Evolutionary conservation across 1,284 basidiomycete species (phyloP), one percentile per base, ranked within the genome.

Genomic region (Dichomitus squalens): DNA sequence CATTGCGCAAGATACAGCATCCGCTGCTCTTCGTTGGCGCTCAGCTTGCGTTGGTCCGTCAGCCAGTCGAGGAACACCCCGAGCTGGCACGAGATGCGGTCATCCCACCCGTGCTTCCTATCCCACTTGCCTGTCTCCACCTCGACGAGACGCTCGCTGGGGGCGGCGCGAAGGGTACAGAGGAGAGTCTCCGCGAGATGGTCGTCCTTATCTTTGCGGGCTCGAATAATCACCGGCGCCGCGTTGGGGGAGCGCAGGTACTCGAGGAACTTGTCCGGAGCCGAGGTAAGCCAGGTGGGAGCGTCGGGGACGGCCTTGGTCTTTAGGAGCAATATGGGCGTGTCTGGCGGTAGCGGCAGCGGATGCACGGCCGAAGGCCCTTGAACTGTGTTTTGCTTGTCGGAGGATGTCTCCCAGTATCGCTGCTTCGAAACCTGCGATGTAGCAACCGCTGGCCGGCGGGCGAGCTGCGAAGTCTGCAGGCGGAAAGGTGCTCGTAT

Each of bases 1-100:
- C 68, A 69, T 47, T 70, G 69, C 20, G 69, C 69, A 0, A 70
- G 61, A 43, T 69, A 70, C 36, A 68, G 35, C 59, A 64, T 62
- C 46, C 25, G 11, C 27, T 55, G 53, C 16, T 60, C 63, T 9
- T 23, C 50, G 23, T 54, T 47, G 16, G 39, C 51, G 11, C 21
- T 36, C n/a, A 38, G 11, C 25, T 29, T 20, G 29, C 34, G 56
- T 35, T 47, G 43, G 36, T 61, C 20, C 47, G 21, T 47, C 40
- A 69, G 40, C 68, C 68, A 69, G 35, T 67, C 61, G 7, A 69
- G 50, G 40, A 68, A 68, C 34, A 62, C 47, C 14, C 60, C 43
- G 14, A 70, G 52, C 9, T 54, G 61, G 57, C 65, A 64, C 7
- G 55, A 41, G n/a, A 66, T 27, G 9, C 63, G 62, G 33, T 64